These are phyloP conservation scores for Colletotrichum sp. DNA, from an alignment of 2,329 filamentous ascomycete species.

Conservation along the genomic window DNA sequence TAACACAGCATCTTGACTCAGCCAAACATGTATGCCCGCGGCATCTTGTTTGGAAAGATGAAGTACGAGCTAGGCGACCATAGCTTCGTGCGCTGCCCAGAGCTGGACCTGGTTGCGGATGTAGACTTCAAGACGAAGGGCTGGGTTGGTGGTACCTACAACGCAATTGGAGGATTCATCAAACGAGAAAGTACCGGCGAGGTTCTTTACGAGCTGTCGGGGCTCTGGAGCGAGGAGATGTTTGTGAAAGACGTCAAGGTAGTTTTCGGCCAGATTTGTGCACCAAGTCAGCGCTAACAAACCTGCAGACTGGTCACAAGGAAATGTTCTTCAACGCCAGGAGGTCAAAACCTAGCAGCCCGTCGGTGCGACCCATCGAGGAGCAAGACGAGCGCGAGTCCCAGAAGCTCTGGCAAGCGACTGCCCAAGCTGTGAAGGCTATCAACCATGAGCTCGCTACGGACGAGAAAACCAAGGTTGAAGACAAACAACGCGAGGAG, in stretches of 20 bases:
- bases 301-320: constrained; percentile 79
- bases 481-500: constrained; percentile 90
- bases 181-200: constrained; percentile 89
- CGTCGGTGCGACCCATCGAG: constrained; percentile 74
- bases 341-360: constrained; percentile 76
- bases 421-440: constrained; percentile 80
- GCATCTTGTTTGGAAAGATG: constrained; percentile 98
- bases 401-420: constrained; percentile 84
- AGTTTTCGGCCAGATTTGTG: constrained; percentile 32
- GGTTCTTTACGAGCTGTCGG: constrained; percentile 87
- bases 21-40: constrained; percentile 98
- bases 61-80: constrained; percentile 98
- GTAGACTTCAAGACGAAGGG: constrained; percentile 99
- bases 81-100: constrained; percentile 89
- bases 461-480: constrained; percentile 94
- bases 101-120: constrained; percentile 84
- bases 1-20: constrained; percentile 81
- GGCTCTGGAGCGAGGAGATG: constrained; percentile 96
- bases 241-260: constrained; percentile 83
- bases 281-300: not conserved
- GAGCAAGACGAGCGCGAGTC: constrained; percentile 93
- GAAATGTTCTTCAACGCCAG: constrained; percentile 89
- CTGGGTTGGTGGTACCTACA: constrained; percentile 95
- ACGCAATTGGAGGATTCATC: constrained; percentile 91
- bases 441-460: constrained; percentile 89